These are phyloP conservation scores for Elsinoe arachidis DNA, from an alignment of 2,329 filamentous ascomycete species.

Conservation along the genomic window DNA sequence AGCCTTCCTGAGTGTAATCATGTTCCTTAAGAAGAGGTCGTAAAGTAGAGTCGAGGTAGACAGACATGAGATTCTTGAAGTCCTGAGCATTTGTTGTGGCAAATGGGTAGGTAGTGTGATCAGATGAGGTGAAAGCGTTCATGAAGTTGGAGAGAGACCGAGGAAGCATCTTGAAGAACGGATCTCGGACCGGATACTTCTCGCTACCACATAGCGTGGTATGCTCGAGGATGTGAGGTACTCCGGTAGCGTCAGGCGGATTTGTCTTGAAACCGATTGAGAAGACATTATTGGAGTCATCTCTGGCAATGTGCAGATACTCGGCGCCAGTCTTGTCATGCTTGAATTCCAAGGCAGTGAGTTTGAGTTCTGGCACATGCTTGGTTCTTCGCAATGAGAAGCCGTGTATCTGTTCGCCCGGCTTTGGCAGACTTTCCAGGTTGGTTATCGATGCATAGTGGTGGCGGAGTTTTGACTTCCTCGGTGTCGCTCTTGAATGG, in stretches of 20 bases:
- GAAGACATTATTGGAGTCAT: conserved; percentile 99
- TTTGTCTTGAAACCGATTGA: conserved; percentile 99
- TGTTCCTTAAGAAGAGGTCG: conserved; percentile 81
- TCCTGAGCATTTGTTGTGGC: conserved; percentile 93
- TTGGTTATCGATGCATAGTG: conserved; percentile 62
- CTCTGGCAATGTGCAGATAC: conserved; percentile 87
- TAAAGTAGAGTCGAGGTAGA: conserved; percentile 91
- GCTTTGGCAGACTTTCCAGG: conserved; percentile 63
- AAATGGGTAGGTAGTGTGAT: conserved; percentile 96
- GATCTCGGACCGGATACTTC: conserved; percentile 94
- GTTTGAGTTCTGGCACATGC: conserved; percentile 85
- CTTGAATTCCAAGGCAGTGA: conserved; percentile 81
- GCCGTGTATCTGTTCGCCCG: conserved; percentile 81
- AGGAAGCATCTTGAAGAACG: conserved; percentile 99
- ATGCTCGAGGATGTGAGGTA: conserved; percentile 96
- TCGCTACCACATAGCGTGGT: conserved; percentile 92
- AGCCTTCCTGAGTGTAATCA: conserved; percentile 94
- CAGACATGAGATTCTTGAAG: conserved; percentile 90
- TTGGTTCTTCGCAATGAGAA: conserved; percentile 86
- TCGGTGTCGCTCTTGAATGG: neutral
- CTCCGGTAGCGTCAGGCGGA: conserved; percentile 87
- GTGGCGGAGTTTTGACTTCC: conserved; percentile 16
- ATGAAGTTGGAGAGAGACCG: conserved; percentile 98
- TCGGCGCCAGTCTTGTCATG: conserved; percentile 95
- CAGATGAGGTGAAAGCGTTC: conserved; percentile 95